Evolutionary conservation across 2,329 filamentous ascomycete species (phyloP), one percentile per base, ranked within the genome.

Genomic region (Lasiodiplodia gonubiensis): DNA sequence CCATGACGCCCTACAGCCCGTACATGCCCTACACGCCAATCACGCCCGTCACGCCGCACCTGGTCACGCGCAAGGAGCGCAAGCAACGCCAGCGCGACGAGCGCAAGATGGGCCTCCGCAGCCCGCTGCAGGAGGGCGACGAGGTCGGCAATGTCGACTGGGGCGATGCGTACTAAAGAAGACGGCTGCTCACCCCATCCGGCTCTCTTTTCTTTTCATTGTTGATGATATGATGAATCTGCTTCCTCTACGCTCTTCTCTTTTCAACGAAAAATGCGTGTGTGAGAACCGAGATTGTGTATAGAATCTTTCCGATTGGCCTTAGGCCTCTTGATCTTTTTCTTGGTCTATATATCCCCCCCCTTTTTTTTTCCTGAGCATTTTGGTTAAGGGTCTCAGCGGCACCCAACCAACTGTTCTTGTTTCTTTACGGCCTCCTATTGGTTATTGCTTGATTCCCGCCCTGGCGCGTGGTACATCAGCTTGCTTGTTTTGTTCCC

Each of bases 1-100:
- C 85, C 54, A 90, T 88, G 2, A 91, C 90, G 25, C 91, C 91
- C 1, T 94, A 94, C 77, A 88, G 87, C 66, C 90, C 92, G 0
- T 94, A 94, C 72, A 92, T 94, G 81, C 92, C 92, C 0, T 92
- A 89, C 75, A 91, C 89, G 7, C 90, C 91, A 1, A 83, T 92
- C 57, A 85, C 93, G 61, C 92, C 92, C 1, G 87, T 94, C 59
- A 93, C 92, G 35, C 91, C 92, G n/a, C 88, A 87, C 23, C 80
- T 94, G 55, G 88, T 92, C 18, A 92, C 88, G 27, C 88, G 85
- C 77, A 86, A 87, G 69, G 91, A 94, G 74, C 81, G 90, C 33
- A 92, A 90, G 84, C 83, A 86, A 75, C 89, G 88, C 84, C 87
- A 83, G 82, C 88, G 85, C 75, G 78, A 88, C 75, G 84, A 88